A percentile compares a stretch with the other conserved stretches of the same genome.
Conservation (phyloP, 306 rosid species). For the Glycine latifolia region DNA sequence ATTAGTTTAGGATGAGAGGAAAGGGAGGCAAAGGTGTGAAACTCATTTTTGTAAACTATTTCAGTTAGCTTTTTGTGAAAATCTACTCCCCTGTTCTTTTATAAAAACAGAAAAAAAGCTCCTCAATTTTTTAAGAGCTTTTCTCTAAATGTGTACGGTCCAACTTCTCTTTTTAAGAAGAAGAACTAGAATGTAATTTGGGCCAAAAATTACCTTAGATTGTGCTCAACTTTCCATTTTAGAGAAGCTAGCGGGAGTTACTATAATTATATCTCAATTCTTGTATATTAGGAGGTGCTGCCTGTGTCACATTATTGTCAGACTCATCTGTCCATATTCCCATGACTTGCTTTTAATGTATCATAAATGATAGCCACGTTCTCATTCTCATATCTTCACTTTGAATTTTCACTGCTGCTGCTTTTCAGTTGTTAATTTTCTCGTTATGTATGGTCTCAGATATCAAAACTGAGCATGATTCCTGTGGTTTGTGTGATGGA, state of each 20-base stretch:
- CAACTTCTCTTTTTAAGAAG: slow-evolving; percentile 3
- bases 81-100: neutral
- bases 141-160: neutral
- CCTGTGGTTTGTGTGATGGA: slow-evolving; percentile 97
- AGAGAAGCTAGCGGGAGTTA: neutral
- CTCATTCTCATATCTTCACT: slow-evolving; percentile 9
- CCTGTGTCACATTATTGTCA: neutral
- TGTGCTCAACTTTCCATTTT: neutral
- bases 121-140: neutral
- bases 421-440: slow-evolving; percentile 26
- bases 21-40: neutral
- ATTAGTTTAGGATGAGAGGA: neutral
- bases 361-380: slow-evolving; percentile 10
- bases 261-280: neutral
- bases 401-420: slow-evolving; percentile 15
- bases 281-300: neutral
- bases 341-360: slow-evolving; percentile 20
- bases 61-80: neutral
- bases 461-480: slow-evolving; percentile 96
- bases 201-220: neutral
- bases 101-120: neutral
- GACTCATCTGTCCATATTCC: slow-evolving; percentile 4
- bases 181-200: neutral
- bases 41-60: neutral
- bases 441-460: slow-evolving; percentile 53